Evolutionary conservation across 1,284 basidiomycete genomes (phyloP).

Genomic region (Ganoderma resinaceum): DNA sequence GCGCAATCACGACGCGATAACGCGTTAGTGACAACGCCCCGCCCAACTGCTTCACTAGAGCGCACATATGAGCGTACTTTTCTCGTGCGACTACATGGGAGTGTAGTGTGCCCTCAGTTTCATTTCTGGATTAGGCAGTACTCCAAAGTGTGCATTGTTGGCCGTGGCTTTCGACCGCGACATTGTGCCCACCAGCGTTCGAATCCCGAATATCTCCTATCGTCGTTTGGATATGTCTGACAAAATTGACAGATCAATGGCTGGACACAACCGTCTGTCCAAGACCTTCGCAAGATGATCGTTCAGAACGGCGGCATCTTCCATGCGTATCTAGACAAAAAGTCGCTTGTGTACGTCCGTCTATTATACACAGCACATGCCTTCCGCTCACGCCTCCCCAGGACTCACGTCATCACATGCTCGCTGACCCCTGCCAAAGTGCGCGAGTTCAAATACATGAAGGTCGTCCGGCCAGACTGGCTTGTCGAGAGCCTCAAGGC

Average conservation of each 20-base stretch:
- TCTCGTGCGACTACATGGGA: too few species aligned
- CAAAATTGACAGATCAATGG: constrained; percentile 80
- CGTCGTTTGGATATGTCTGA: neutral
- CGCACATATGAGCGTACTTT: too few species aligned
- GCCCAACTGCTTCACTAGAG: too few species aligned
- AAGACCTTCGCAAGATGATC: constrained; percentile 84
- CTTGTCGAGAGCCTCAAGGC: constrained; percentile 77
- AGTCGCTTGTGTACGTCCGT: constrained; percentile 69
- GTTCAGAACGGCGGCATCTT: constrained; percentile 86
- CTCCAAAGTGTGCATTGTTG: too few species aligned
- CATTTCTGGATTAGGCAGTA: too few species aligned
- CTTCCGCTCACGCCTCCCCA: constrained; percentile 37
- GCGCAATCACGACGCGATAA: too few species aligned
- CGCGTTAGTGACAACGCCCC: too few species aligned
- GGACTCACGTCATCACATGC: constrained; percentile 91
- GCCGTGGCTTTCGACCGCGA: too few species aligned
- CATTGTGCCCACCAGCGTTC: too few species aligned
- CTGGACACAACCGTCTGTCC: constrained; percentile 87
- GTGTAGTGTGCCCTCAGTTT: too few species aligned
- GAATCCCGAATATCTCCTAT: too few species aligned
- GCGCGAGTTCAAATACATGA: constrained; percentile 88
- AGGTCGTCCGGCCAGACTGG: constrained; percentile 90
- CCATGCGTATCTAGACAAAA: constrained; percentile 85
- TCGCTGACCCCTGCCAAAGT: constrained; percentile 91
- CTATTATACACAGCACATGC: neutral